phyloP scores from a whole-genome alignment of 495 filamentous ascomycete genomes.

The Talaromyces trachyspermus region DNA sequence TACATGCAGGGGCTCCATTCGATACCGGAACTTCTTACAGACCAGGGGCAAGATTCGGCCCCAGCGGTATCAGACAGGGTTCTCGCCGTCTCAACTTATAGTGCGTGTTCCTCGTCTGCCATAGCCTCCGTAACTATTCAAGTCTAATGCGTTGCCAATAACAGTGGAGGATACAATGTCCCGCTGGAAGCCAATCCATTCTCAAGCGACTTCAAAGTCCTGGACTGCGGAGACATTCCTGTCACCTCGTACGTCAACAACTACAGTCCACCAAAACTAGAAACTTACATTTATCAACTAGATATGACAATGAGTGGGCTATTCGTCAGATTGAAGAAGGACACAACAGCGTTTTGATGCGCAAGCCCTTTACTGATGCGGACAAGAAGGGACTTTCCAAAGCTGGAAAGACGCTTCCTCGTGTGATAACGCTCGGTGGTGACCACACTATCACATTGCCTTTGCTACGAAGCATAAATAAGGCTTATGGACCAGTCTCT shows the following conservation, averaged over 20 bases:
- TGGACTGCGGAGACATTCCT: slow-evolving; percentile 73
- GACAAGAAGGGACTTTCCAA: slow-evolving; percentile 42
- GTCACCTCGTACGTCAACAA: slow-evolving; percentile 50
- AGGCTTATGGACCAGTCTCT: slow-evolving; percentile 56
- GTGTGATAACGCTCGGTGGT: slow-evolving; percentile 62
- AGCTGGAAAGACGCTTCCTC: slow-evolving; percentile 49
- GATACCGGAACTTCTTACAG: slow-evolving; percentile 68
- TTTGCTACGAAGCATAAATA: slow-evolving; percentile 56
- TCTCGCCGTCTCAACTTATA: slow-evolving; percentile 63
- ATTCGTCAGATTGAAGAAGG: slow-evolving; percentile 68
- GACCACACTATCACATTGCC: slow-evolving; percentile 60
- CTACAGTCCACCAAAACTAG: neutral
- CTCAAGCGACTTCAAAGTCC: slow-evolving; percentile 54
- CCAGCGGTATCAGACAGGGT: slow-evolving; percentile 73
- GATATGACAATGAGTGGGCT: slow-evolving; percentile 65
- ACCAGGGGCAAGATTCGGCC: slow-evolving; percentile 78
- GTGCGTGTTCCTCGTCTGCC: slow-evolving; percentile 34
- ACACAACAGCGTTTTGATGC: slow-evolving; percentile 47
- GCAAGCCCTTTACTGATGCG: slow-evolving; percentile 37
- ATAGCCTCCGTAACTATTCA: neutral
- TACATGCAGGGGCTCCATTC: slow-evolving; percentile 47
- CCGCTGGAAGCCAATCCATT: slow-evolving; percentile 55
- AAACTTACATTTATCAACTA: slow-evolving; percentile 6
- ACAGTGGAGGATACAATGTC: slow-evolving; percentile 57
- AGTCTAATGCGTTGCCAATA: neutral